These are phyloP conservation scores for Solanum peruvianum DNA, from an alignment of 257 asterid species.

Conservation along the genomic window DNA sequence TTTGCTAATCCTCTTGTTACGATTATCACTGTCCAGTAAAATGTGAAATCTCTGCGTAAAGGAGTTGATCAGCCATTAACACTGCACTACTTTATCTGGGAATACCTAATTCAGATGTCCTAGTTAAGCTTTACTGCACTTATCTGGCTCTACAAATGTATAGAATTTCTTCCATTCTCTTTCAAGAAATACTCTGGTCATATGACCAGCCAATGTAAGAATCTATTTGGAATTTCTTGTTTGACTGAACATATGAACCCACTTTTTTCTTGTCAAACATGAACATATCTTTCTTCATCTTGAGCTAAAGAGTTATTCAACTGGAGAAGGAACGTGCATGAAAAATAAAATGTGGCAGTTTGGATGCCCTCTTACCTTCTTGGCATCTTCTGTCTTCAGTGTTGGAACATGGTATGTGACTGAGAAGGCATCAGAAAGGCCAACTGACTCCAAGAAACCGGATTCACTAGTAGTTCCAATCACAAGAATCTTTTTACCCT, in stretches of 20 bases:
- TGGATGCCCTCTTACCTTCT: constrained; percentile 40
- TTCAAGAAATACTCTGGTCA: not conserved
- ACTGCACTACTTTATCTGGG: not conserved
- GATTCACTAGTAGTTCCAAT: constrained; percentile 93
- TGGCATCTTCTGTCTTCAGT: constrained; percentile 68
- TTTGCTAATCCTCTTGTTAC: not conserved
- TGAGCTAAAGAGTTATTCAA: not conserved
- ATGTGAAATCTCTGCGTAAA: not conserved
- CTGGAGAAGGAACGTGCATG: not conserved
- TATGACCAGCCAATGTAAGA: not conserved
- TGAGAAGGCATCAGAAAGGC: constrained; percentile 71
- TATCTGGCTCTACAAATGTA: not conserved
- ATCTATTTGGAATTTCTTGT: not conserved
- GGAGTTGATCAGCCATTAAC: not conserved
- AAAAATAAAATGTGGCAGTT: not conserved
- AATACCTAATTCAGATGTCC: not conserved
- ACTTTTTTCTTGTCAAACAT: not conserved
- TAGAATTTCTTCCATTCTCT: not conserved
- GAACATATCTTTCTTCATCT: not conserved
- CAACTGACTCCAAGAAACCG: constrained; percentile 68
- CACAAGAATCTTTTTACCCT: constrained; percentile 45
- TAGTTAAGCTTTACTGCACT: not conserved
- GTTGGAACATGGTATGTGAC: constrained; percentile 83
- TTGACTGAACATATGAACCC: not conserved
- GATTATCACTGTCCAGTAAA: not conserved